Conservation (phyloP, 179 eudicot species). For the Carnegiea gigantea region DNA sequence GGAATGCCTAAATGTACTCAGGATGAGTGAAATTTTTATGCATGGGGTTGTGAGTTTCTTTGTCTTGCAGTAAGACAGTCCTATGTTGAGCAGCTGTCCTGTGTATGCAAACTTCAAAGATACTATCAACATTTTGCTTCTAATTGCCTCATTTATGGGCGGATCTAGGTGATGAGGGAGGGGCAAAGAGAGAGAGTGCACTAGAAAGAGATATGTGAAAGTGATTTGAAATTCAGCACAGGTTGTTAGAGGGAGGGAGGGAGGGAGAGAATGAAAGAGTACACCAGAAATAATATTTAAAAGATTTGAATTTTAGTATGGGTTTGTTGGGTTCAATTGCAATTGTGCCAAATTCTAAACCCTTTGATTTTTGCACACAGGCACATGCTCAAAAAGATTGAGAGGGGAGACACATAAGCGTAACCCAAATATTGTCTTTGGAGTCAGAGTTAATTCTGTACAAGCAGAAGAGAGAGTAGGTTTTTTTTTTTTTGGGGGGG, state of each 20-base stretch:
- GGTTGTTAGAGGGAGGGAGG: not conserved
- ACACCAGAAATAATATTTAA: not conserved
- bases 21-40: not conserved
- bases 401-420: no score
- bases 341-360: no score
- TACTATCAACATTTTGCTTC: slow-evolving; percentile 1
- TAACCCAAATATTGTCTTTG: no score
- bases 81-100: not conserved
- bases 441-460: no score
- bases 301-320: no score
- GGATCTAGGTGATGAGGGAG: not conserved
- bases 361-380: no score
- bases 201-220: not conserved
- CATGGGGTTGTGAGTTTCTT: not conserved
- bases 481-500: no score
- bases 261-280: not conserved
- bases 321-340: no score
- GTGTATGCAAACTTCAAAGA: not conserved
- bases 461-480: no score
- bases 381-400: no score
- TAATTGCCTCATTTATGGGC: not conserved
- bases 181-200: no score
- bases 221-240: not conserved
- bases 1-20: not conserved
- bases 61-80: not conserved